A percentile compares a stretch with the other conserved stretches of the same genome.
These are phyloP conservation scores for Tylopilus sp. DNA, from an alignment of 768 basidiomycete species.

Conservation along the genomic window DNA sequence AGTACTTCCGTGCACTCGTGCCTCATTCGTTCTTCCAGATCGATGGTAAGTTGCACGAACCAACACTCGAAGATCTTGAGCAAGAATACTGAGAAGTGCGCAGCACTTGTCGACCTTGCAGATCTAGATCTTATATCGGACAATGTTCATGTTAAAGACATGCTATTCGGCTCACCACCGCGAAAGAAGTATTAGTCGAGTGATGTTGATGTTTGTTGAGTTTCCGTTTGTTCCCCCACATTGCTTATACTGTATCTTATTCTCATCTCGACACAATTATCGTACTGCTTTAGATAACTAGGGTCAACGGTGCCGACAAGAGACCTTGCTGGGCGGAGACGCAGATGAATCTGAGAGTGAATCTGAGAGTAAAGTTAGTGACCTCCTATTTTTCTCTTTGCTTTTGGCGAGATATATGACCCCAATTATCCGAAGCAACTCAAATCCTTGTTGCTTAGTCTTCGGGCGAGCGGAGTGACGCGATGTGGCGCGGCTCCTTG, in stretches of 20 bases:
- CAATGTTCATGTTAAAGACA: constrained; percentile 24
- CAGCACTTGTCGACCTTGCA: constrained; percentile 44
- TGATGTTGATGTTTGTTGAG: constrained; percentile 29
- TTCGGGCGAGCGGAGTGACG: too few species aligned
- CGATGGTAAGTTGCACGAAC: constrained; percentile 11
- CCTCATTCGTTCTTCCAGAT: constrained; percentile 4
- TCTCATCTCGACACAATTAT: constrained; percentile 1
- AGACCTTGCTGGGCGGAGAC: too few species aligned
- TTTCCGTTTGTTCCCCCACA: neutral
- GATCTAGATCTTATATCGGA: constrained; percentile 34
- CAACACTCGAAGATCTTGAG: constrained; percentile 46
- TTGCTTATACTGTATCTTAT: constrained; percentile 3
- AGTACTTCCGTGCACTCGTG: neutral
- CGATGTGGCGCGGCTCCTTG: too few species aligned
- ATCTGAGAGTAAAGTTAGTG: too few species aligned
- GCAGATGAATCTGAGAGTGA: too few species aligned
- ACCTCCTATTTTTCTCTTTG: too few species aligned
- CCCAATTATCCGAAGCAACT: too few species aligned
- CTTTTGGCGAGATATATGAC: too few species aligned
- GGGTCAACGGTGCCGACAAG: too few species aligned
- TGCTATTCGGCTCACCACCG: neutral
- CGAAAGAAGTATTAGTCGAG: neutral
- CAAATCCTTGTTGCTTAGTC: too few species aligned
- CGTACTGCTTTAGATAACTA: neutral
- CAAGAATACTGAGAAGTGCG: constrained; percentile 60